Conservation (phyloP, 2,329 filamentous ascomycete species). For the Neoarthrinium moseri region DNA sequence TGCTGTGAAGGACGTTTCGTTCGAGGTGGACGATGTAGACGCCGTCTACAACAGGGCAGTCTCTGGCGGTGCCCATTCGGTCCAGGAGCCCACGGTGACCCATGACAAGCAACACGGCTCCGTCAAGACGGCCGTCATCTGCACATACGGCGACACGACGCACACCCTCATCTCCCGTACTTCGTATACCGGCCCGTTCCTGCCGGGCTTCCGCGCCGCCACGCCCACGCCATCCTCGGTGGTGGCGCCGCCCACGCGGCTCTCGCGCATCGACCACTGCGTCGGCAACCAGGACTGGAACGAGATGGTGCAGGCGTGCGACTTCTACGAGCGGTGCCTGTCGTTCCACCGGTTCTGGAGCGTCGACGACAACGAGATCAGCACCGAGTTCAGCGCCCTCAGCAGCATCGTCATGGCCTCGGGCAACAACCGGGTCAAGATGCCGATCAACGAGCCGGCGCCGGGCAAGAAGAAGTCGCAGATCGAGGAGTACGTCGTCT, state of each 20-base stretch:
- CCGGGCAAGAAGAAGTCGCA: slow-evolving; percentile 86
- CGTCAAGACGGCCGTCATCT: slow-evolving; percentile 75
- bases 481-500: slow-evolving; percentile 90
- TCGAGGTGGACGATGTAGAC: slow-evolving; percentile 87
- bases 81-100: slow-evolving; percentile 57
- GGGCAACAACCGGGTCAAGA: slow-evolving; percentile 84
- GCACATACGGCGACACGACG: slow-evolving; percentile 92
- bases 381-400: slow-evolving; percentile 87
- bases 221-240: slow-evolving; percentile 35
- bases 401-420: slow-evolving; percentile 89
- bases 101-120: slow-evolving; percentile 62
- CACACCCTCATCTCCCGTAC: slow-evolving; percentile 82
- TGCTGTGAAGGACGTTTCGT: slow-evolving; percentile 91
- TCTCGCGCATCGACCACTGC: slow-evolving; percentile 88
- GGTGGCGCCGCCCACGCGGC: slow-evolving; percentile 60
- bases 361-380: slow-evolving; percentile 90
- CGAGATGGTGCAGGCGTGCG: slow-evolving; percentile 70
- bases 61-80: slow-evolving; percentile 57
- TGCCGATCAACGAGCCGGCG: slow-evolving; percentile 98
- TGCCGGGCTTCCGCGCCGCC: slow-evolving; percentile 74
- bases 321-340: slow-evolving; percentile 82
- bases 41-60: slow-evolving; percentile 77
- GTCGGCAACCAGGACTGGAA: slow-evolving; percentile 97
- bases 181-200: slow-evolving; percentile 72
- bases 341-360: slow-evolving; percentile 98